These are phyloP conservation scores for sorghum (Sorghum bicolor) DNA, from an alignment of 176 grass and related monocot species.

Conservation along the genomic window Sorghum_bicolor_NCBIv3 NC_012870.2:76219501-76220000, in stretches of 20 bases:
- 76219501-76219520: background rate
- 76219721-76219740: background rate
- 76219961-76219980: constrained; percentile 82
- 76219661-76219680: background rate
- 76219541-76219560: background rate
- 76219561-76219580: background rate
- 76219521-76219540: background rate
- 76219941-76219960: constrained; percentile 87
- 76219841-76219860: background rate
- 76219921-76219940: constrained; percentile 32
- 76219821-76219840: background rate
- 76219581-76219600: background rate
- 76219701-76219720: background rate
- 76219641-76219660: background rate
- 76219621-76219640: background rate
- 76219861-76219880: constrained; percentile 6
- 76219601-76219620: background rate
- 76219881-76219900: background rate
- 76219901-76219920: constrained; percentile 11
- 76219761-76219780: background rate
- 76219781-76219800: background rate
- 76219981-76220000: constrained; percentile 75
- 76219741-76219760: background rate
- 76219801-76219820: background rate
- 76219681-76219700: background rate